Evolutionary conservation across 2,329 filamentous ascomycete genomes (phyloP), one percentile per base, ranked within the genome.

Genomic region (Sclerotinia trifoliorum): DNA sequence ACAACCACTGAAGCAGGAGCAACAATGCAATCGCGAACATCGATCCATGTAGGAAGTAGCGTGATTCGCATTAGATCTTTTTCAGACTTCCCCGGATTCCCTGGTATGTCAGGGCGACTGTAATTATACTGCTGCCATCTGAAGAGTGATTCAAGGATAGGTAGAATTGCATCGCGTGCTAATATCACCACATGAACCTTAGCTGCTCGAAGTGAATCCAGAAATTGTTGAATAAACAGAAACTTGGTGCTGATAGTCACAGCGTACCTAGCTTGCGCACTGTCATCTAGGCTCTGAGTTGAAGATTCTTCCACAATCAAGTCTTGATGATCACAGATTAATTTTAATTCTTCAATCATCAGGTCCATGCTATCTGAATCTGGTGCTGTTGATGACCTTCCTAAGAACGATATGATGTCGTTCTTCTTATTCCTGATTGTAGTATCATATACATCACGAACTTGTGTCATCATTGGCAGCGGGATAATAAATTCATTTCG

Each of bases 241-340:
- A 85, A 86, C 72, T 90, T 90, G 66, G 84, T 79, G 75, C 87
- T 89, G 13, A 85, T 83, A 65, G 83, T 83, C 67, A 83, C 81
- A 1, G 83, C 81, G 71, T 86, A 85, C 73, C 83, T 87, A 3
- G 75, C 75, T 72, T 83, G 82, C 65, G 81, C 78, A 29, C 83
- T 80, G 5, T 76, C 74, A 35, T 58, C 54, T 67, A 85, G 78
- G 17, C 51, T 65, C 64, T 77, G 75, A 19, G 73, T 72, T 24
- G 81, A 74, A 2, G 77, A 74, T 10, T 83, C 78, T n/a, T 81
- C 81, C 51, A 83, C 77, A 51, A 85, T 83, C 48, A 85, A 83
- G 5, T 83, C 82, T 5, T 85, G 86, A 51, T 86, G 82, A 73
- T 88, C 86, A 73, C 86, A 87, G 26, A 88, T 77, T 66, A 85